Conservation (phyloP, 306 rosid genomes). For the Calophaca sinica region DNA sequence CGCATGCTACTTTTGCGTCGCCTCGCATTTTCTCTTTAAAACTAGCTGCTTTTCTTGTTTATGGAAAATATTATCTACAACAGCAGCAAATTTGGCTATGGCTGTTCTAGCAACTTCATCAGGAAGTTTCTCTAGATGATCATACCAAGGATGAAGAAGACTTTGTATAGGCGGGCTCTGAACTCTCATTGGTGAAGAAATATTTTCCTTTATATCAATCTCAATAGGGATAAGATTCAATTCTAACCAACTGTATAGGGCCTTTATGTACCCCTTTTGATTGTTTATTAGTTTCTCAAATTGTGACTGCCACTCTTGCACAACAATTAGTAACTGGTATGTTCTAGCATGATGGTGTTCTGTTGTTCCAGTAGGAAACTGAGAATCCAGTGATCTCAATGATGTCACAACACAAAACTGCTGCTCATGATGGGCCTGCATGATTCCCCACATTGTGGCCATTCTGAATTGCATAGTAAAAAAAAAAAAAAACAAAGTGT, state of each 20-base stretch:
- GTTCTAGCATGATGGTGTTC: slow-evolving; percentile 87
- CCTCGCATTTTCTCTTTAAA: slow-evolving; percentile 74
- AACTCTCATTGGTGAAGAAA: slow-evolving; percentile 39
- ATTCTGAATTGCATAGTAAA: slow-evolving; percentile 15
- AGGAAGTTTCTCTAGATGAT: slow-evolving; percentile 75
- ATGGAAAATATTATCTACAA: slow-evolving; percentile 58
- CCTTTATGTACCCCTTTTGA: slow-evolving; percentile 77
- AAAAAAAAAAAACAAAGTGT: background rate
- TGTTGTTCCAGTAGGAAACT: slow-evolving; percentile 77
- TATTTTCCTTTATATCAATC: background rate
- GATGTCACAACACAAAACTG: slow-evolving; percentile 53
- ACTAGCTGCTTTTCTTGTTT: slow-evolving; percentile 69
- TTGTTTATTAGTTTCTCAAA: slow-evolving; percentile 62
- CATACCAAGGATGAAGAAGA: slow-evolving; percentile 76
- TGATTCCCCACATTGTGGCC: slow-evolving; percentile 24
- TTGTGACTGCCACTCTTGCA: slow-evolving; percentile 73
- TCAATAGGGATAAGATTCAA: slow-evolving; percentile 11
- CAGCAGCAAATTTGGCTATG: slow-evolving; percentile 67
- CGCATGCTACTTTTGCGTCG: slow-evolving; percentile 65
- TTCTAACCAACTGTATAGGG: slow-evolving; percentile 73
- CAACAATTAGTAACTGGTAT: slow-evolving; percentile 65
- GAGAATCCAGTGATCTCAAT: slow-evolving; percentile 64
- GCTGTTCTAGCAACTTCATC: slow-evolving; percentile 70
- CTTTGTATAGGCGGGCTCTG: slow-evolving; percentile 54
- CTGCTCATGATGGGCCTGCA: slow-evolving; percentile 54